phyloP scores from a whole-genome alignment of 1,284 basidiomycete genomes.

The Wolfiporia cocos region DNA sequence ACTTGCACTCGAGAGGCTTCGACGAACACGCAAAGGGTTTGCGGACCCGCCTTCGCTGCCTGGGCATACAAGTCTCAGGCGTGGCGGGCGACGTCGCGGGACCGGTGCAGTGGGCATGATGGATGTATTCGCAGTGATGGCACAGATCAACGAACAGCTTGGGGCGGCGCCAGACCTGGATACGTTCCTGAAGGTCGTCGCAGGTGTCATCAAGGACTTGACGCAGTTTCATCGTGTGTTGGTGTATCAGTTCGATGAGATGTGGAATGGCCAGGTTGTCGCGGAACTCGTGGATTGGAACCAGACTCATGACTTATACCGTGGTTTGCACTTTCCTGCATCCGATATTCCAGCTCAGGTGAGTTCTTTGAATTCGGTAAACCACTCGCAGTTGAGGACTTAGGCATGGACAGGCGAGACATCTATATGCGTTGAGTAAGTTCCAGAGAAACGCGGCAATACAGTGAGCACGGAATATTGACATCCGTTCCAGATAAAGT shows the following conservation, averaged over 20 bases:
- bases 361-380: constrained; percentile 9
- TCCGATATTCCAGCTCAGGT: constrained; percentile 55
- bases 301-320: constrained; percentile 75
- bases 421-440: constrained; percentile 26
- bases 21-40: constrained; percentile 35
- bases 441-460: constrained; percentile 1
- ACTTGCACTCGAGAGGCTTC: constrained; percentile 66
- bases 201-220: constrained; percentile 79
- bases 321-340: constrained; percentile 67
- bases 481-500: constrained; percentile 57
- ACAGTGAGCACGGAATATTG: not conserved
- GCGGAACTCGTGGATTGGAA: constrained; percentile 84
- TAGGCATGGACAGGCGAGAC: constrained; percentile 17
- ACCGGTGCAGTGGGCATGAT: constrained; percentile 56
- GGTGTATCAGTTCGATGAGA: constrained; percentile 81
- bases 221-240: constrained; percentile 85
- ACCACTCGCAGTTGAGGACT: not conserved
- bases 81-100: constrained; percentile 16
- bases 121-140: constrained; percentile 78
- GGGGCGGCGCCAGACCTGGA: constrained; percentile 66
- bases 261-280: constrained; percentile 74
- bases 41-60: constrained; percentile 12
- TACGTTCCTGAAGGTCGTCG: constrained; percentile 71
- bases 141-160: constrained; percentile 84
- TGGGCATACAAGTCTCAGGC: constrained; percentile 13